Evolutionary conservation across 257 asterid species (phyloP), one percentile per base, ranked within the genome.

Genomic region (Solanum megistacrolobum): DNA sequence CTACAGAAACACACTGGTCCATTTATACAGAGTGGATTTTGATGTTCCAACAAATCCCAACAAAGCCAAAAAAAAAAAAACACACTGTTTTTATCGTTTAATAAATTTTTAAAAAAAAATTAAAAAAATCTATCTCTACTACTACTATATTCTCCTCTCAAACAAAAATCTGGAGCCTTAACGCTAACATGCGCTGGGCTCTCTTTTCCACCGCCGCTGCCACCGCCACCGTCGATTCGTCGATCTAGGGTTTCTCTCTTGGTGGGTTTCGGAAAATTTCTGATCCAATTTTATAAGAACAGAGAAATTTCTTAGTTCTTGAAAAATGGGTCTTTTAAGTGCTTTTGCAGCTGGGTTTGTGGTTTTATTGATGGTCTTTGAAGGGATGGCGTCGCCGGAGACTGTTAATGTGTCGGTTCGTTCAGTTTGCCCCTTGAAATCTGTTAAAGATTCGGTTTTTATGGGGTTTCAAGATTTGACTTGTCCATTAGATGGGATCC

Each of bases 181-280:
- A 89, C 89, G 94, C 91, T 94, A 91, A 92, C 87, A 90, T 91
- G 97, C 92, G 94, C 96, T 73, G 93, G 92, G 91, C 89, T 92
- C 91, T 78, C 87, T 81, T 83, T 14, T 58, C 68, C 66, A 72
- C 92, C 89, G 66, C 74, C 81, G 21, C 41, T 8, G 25, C 83
- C 11, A 31, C 83, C 65, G 65, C 65, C 76, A 21, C 72, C 91
- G 73, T 86, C 93, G 71, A 69, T 71, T 86, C 39, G 35, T 46
- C 13, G 52, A 39, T 73, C 88, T 79, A 46, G 43, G 85, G 85
- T 82, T 86, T 88, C 73, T 66, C 75, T 69, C 23, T 16, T 74
- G 82, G 89, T 29, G 87, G 76, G 83, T 60, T 35, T 18, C 71
- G 12, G 41, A 18, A 83, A 48, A 11, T 29, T 60, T n/a, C 31